phyloP scores from a whole-genome alignment of 352 stramenopile genomes.

The Phytophthora cryptogea region DNA sequence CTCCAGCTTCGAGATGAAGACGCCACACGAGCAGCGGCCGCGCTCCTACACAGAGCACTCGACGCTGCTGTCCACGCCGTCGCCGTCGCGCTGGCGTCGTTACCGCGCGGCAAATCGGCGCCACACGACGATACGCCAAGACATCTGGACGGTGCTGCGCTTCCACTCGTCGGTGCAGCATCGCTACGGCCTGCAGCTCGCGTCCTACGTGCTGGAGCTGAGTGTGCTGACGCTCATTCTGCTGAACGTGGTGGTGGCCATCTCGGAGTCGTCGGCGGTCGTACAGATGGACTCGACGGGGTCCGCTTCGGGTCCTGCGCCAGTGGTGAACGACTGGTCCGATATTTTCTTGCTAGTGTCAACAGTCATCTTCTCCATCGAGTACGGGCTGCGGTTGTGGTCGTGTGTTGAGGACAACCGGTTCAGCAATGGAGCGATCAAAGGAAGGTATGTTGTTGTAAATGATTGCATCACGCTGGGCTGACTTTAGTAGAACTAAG shows the following conservation, averaged over 20 bases:
- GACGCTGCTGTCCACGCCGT: constrained; percentile 32
- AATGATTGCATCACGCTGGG: neutral
- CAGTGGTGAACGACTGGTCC: constrained; percentile 40
- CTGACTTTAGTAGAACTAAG: neutral
- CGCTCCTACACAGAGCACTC: constrained; percentile 38
- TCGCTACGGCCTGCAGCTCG: constrained; percentile 47
- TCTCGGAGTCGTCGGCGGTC: constrained; percentile 45
- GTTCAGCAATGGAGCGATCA: constrained; percentile 37
- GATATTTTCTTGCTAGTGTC: constrained; percentile 55
- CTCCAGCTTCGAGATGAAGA: constrained; percentile 18
- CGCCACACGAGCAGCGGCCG: constrained; percentile 17
- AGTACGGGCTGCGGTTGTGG: constrained; percentile 63
- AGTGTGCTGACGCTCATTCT: constrained; percentile 60
- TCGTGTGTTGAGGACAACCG: constrained; percentile 65
- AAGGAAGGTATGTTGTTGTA: constrained; percentile 35
- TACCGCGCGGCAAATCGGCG: neutral
- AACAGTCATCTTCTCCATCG: constrained; percentile 63
- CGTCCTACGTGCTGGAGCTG: constrained; percentile 59
- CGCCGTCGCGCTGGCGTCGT: constrained; percentile 20
- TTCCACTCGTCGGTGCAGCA: constrained; percentile 56
- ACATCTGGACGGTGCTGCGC: constrained; percentile 65
- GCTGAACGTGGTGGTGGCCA: constrained; percentile 61
- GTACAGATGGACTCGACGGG: constrained; percentile 11
- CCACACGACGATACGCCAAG: constrained; percentile 39
- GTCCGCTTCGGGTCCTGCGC: constrained; percentile 7